These are phyloP conservation scores for Miscanthus lutarioriparius DNA, from an alignment of 176 grass and related monocot genomes.

Conservation along the genomic window DNA sequence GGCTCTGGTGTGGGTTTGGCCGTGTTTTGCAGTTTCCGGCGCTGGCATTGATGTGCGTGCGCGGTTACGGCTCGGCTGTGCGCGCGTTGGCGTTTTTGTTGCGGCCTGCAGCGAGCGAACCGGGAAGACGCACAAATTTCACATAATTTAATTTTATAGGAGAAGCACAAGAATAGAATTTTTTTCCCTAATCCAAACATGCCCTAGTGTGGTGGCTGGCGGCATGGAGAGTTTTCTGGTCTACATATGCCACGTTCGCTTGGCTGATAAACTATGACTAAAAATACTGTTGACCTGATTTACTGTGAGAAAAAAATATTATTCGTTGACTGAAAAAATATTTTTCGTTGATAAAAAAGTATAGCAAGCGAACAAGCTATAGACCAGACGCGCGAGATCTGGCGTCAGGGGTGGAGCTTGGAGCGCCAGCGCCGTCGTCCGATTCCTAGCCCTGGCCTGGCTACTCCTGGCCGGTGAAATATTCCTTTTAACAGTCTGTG, in stretches of 20 bases:
- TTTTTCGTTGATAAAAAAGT: too few species aligned
- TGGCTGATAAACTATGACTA: too few species aligned
- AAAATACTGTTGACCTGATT: too few species aligned
- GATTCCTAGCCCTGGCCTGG: neutral
- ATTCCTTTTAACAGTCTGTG: neutral
- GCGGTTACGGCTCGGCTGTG: constrained; percentile 11
- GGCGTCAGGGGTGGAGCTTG: neutral
- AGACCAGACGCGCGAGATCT: neutral
- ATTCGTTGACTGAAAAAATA: too few species aligned
- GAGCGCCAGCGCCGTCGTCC: neutral
- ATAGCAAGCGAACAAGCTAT: too few species aligned
- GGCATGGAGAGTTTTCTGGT: neutral
- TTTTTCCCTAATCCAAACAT: too few species aligned
- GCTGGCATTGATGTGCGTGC: neutral
- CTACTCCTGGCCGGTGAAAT: neutral
- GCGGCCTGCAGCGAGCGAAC: neutral
- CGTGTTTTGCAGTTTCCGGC: constrained; percentile 12
- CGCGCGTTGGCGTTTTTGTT: constrained; percentile 31
- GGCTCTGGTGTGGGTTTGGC: too few species aligned
- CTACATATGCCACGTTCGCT: too few species aligned
- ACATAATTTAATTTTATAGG: too few species aligned
- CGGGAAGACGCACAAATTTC: too few species aligned
- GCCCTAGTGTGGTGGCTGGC: neutral
- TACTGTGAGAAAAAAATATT: too few species aligned
- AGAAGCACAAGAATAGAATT: too few species aligned